Evolutionary conservation across 495 filamentous ascomycete species (phyloP).

Genomic region (Astrocystis sublimbata): DNA sequence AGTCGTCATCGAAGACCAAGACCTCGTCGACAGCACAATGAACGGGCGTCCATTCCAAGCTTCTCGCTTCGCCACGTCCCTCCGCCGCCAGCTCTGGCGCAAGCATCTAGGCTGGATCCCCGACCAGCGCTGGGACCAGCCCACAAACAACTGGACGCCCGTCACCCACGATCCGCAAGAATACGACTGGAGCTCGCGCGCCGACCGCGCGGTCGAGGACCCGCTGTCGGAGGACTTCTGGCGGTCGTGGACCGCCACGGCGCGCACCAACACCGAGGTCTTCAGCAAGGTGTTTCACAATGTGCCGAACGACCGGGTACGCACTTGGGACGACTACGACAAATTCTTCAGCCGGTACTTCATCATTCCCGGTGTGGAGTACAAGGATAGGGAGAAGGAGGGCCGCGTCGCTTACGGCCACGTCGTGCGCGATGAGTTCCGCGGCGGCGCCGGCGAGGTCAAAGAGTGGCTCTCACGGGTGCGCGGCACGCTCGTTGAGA

Average conservation of each 20-base stretch:
- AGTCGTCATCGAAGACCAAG: constrained; percentile 77
- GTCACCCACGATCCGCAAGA: constrained; percentile 65
- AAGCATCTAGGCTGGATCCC: constrained; percentile 88
- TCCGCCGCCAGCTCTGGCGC: constrained; percentile 83
- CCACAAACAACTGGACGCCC: constrained; percentile 74
- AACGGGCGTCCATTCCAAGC: constrained; percentile 68
- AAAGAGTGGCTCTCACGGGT: constrained; percentile 78
- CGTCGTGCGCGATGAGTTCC: constrained; percentile 80
- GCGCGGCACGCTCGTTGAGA: constrained; percentile 82
- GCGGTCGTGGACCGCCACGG: constrained; percentile 71
- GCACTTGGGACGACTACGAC: constrained; percentile 84
- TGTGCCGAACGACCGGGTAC: constrained; percentile 78
- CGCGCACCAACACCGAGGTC: constrained; percentile 77
- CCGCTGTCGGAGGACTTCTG: constrained; percentile 68
- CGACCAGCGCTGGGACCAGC: constrained; percentile 61
- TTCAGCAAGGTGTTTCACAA: constrained; percentile 85
- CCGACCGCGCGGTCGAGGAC: constrained; percentile 75
- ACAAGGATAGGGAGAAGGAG: constrained; percentile 28
- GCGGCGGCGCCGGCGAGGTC: constrained; percentile 65
- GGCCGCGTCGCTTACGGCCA: constrained; percentile 73
- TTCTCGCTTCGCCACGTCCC: constrained; percentile 76
- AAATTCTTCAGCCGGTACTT: constrained; percentile 74
- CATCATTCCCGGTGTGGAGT: constrained; percentile 52
- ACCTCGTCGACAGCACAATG: constrained; percentile 69
- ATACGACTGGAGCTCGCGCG: constrained; percentile 78